phyloP scores from a whole-genome alignment of 495 filamentous ascomycete species.

The Lophium mytilinum region DNA sequence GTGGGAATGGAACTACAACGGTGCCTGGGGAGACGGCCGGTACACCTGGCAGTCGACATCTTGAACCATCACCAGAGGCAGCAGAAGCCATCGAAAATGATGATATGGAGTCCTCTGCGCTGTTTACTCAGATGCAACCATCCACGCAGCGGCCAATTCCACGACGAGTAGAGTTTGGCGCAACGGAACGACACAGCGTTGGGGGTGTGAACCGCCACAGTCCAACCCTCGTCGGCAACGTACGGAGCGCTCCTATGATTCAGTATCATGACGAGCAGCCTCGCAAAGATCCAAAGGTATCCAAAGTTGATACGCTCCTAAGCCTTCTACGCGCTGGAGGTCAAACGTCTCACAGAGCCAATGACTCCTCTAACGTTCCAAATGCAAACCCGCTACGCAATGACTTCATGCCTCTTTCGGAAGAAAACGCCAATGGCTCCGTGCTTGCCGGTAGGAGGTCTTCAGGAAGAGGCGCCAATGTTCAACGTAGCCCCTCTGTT shows the following conservation, averaged over 20 bases:
- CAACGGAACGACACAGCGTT: not conserved
- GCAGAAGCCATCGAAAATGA: not conserved
- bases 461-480: too few relatives aligned
- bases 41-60: not conserved
- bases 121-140: constrained; percentile 5
- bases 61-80: not conserved
- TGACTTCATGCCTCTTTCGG: too few relatives aligned
- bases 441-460: too few relatives aligned
- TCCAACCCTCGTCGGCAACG: not conserved
- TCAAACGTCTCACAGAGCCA: not conserved
- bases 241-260: not conserved
- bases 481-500: too few relatives aligned
- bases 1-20: not conserved
- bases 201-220: not conserved
- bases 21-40: not conserved
- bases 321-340: not conserved
- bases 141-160: constrained; percentile 5
- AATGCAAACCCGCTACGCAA: not conserved
- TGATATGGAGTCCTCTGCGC: not conserved
- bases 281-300: not conserved
- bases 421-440: too few relatives aligned
- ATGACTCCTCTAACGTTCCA: not conserved
- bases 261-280: not conserved
- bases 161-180: not conserved
- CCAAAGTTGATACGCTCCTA: not conserved